Base-by-base conservation (phyloP, 2,329 filamentous ascomycete genomes). In the Pseudogymnoascus pannorum region DNA sequence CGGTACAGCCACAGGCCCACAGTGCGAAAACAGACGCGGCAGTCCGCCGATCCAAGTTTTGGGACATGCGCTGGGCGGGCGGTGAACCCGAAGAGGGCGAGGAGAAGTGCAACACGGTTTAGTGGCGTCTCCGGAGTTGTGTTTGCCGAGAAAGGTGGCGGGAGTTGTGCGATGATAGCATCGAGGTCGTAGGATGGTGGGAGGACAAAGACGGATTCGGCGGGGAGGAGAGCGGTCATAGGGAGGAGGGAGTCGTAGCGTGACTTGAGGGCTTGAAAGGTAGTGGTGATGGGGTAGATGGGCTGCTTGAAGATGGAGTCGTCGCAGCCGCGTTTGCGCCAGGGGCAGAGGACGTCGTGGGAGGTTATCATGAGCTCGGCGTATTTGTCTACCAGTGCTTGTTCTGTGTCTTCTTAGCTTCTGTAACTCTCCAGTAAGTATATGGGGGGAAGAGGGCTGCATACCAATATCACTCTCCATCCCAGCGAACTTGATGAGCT, bases 1-100 rank as follows among this genome's bases (percentile, higher is more conserved):
- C 86, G 88, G 73, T 96, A 97, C 78, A 99, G 88, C 94, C 94
- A 99, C 2, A 99, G 79, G 0, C 94, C 94, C 0, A 97, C 79
- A 1, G 92, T 86, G 63, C 94, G 86, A 70, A 96, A 89, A 72
- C 94, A 99, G 18, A 91, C 89, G 62, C 87, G 82, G 73, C 94
- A 99, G 74, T 65, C 76, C 61, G 71, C 86, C 73, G 68, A 85
- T 75, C 71, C 68, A 4, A 66, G 38, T 60, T 72, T 70, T 59
- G 72, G 69, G 24, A 57, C 65, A 38, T 70, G 65, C 3, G 33
- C n/a, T 1, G 58, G 58, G 8, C 57, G 57, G 42, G 85, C 85
- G 68, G 91, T 84, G 89, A 90, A 93, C 33, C 90, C 90, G 62
- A 88, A 82, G 18, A 92, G 73, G 9, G 90, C 87, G 60, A 94